Base-by-base conservation (phyloP, 371 early-diverging fungal genomes). In the Syncephalastrum racemosum region DNA sequence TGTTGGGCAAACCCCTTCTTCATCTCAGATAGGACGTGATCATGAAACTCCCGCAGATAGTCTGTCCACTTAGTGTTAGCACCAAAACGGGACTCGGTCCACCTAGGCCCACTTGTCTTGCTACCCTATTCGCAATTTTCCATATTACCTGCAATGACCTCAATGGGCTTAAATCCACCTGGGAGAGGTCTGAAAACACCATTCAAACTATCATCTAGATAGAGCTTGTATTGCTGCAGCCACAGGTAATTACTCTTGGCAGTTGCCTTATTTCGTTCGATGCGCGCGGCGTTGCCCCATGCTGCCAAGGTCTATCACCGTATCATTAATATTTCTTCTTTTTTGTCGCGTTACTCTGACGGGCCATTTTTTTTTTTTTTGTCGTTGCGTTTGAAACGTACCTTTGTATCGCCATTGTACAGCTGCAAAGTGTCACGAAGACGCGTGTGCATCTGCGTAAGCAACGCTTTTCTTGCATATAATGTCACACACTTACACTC, bases 191-290 rank as follows among this genome's bases (percentile, higher is more conserved):
- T 61, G 16, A 84, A 54, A 22, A 75, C 62, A 10, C 70, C 70
- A 23, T 66, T 61, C 50, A 78, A 52, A 25, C 66, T 64, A 39
- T 83, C 83, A 54, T 81, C 83, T 1, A 81, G 69, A 43, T 80
- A 79, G 0, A 83, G 59, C 56, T 81, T 83, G 64, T 78, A 83
- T 50, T 78, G 81, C 20, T 73, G 71, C 14, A 83, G 63, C 24
- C 79, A 59, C 0, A 71, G 46, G 18, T 58, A 60, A 25, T 68
- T 54, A 27, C 48, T 58, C 23, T 54, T 60, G 41, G 44, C 63
- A 50, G 41, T 50, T 14, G 41, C 42, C 44, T 60, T 71, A 49
- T 27, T 53, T 23, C 59, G 64, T 64, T 59, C 66, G 22, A 42
- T 53, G 12, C 60, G 68, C 20, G 71, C 73, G 22, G 73, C 67